These are phyloP conservation scores for Penicillium corylophilum DNA, from an alignment of 2,329 filamentous ascomycete species.

Conservation along the genomic window DNA sequence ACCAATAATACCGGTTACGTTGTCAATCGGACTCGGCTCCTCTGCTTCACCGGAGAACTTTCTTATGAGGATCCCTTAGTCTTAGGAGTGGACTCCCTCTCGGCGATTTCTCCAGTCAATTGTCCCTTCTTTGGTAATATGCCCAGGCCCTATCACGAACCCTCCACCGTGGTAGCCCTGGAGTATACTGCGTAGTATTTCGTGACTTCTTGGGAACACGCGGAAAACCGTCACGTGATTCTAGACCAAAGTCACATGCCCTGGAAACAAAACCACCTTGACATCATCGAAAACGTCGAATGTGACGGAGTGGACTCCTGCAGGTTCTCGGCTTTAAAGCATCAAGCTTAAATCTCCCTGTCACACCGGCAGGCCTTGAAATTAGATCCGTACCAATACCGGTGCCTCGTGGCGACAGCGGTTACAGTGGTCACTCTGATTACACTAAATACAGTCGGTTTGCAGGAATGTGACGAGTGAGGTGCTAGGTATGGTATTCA, in stretches of 20 bases:
- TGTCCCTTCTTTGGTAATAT: no score
- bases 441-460: conserved; percentile 3
- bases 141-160: no score
- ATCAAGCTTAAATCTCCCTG: conserved; percentile 6
- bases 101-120: background rate
- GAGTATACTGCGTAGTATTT: background rate
- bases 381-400: background rate
- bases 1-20: conserved; percentile 26
- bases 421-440: background rate
- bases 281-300: conserved; percentile 8
- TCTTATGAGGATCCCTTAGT: background rate
- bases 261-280: conserved; percentile 1
- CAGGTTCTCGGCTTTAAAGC: background rate
- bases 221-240: background rate
- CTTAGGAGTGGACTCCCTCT: background rate
- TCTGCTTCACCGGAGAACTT: conserved; percentile 12
- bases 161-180: background rate
- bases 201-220: background rate
- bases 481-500: conserved; percentile 21
- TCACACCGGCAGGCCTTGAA: background rate
- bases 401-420: background rate
- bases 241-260: background rate
- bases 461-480: conserved; percentile 17
- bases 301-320: background rate
- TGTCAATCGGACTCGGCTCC: background rate